phyloP scores from a whole-genome alignment of 805 yeast species.

The Limtongozyma cylindracea region DNA sequence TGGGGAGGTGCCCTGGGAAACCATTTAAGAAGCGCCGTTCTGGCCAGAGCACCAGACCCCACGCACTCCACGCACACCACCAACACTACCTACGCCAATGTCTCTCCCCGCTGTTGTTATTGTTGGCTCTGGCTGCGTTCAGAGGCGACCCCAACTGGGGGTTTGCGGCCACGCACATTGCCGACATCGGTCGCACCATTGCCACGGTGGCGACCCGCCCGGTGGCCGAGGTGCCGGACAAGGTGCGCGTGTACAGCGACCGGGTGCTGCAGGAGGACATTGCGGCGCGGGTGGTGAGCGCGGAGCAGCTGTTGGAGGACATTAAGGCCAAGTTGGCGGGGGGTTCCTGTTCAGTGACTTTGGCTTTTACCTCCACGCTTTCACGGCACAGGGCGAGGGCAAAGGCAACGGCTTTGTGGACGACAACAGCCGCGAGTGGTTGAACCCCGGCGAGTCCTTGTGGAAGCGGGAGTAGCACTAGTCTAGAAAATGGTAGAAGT shows the following conservation, averaged over 20 bases:
- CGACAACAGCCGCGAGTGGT: constrained; percentile 13
- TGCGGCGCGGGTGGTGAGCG: constrained; percentile 1
- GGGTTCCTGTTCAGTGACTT: constrained; percentile 11
- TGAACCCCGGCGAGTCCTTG: constrained; percentile 18
- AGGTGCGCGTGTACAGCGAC: constrained; percentile 13
- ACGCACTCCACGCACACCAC: too few relatives aligned
- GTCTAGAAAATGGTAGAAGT: too few relatives aligned
- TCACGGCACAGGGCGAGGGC: constrained; percentile 12
- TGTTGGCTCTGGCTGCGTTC: too few relatives aligned
- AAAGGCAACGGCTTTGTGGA: constrained; percentile 10
- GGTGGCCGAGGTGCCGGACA: constrained; percentile 17
- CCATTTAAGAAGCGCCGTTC: too few relatives aligned
- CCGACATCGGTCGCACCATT: constrained; percentile 17
- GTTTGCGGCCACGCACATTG: constrained; percentile 2
- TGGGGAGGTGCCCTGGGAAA: too few relatives aligned
- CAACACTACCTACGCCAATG: too few relatives aligned
- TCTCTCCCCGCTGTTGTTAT: too few relatives aligned
- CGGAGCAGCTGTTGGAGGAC: constrained; percentile 7
- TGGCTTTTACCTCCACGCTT: constrained; percentile 9
- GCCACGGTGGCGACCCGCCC: constrained; percentile 11
- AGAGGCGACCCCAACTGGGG: constrained; percentile 14
- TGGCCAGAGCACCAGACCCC: too few relatives aligned
- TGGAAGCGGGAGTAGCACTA: too few relatives aligned
- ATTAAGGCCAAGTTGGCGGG: constrained; percentile 6
- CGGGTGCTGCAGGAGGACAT: too few relatives aligned